Base-by-base conservation (phyloP, 768 basidiomycete species). In the Paxillus ammoniavirescens region DNA sequence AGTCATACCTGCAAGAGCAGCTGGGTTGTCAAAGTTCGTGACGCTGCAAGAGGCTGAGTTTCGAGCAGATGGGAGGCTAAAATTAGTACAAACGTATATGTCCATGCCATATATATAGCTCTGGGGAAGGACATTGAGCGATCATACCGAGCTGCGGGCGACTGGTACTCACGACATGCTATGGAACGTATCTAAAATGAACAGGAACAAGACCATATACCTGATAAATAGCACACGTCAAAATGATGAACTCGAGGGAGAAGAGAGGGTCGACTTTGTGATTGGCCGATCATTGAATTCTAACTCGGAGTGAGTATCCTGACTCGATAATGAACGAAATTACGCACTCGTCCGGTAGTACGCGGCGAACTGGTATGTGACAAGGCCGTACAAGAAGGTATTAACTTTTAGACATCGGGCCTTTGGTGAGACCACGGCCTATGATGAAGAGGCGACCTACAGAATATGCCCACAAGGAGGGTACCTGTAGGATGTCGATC, bases 301-400 rank as follows among this genome's bases (percentile, higher is more conserved):
- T 62, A 17, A 21, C 33, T 13, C 51, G n/a, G 28, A 9, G 17
- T 18, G n/a, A 38, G 21, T 3, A n/a, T 37, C 12, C n/a, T 37
- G 7, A 30, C 10, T 14, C 13, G 6, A 31, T 7, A 4, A 2
- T 9, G 36, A 4, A 1, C 6, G 10, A 2, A 21, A 18, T 18
- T 23, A 49, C 65, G 48, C 45, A 52, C 54, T 42, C 42, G 50
- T 56, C 43, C 62, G 67, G 58, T 70, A 64, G 55, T 78, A 78
- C 7, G 65, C 56, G 7, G 69, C 65, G 55, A 77, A 78, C 52
- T 77, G 75, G 60, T 71, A 75, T 2, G 67, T 66, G 55, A 77
- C 12, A 78, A 56, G 40, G 21, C 21, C 21, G 21, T 21, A 21
- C 21, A 21, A 21, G 21, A 51, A 64, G 14, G 65, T 66, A 36